Base-by-base conservation (phyloP, 2,329 filamentous ascomycete species). In the Tolypocladium tundrense region DNA sequence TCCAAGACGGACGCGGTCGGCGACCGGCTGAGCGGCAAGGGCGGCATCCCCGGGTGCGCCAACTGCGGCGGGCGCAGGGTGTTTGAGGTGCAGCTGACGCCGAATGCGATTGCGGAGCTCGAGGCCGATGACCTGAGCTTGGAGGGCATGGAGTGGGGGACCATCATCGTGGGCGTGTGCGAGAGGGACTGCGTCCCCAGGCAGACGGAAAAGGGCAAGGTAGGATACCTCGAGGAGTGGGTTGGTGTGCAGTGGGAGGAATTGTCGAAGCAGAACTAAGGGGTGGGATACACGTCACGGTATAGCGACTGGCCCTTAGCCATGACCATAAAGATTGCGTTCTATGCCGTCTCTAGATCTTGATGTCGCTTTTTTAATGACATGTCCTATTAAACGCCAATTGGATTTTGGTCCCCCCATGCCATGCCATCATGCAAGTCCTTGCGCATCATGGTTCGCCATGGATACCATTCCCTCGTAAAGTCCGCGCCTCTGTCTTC, bases 181-280 rank as follows among this genome's bases (percentile, higher is more conserved):
- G 84, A 81, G 63, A 83, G 75, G 68, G 90, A 97, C 70, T 97
- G 94, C 69, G 78, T 81, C 66, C 83, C 84, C 19, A 71, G 72
- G 7, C 81, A 82, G 0, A 79, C 84, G 8, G 72, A 73, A 14
- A 76, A 80, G 41, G 88, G 85, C 0, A 80, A 85, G 67, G 82
- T 86, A 0, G 90, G 87, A 1, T 97, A 95, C 73, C 67, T 91
- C 21, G 94, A 97, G 77, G 94, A 99, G 73, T 99, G 94, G 93
- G 86, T 83, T n/a, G 94, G 93, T 8, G 94, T 97, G 62, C 94
- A 99, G 73, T 99, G 93, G 94, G 94, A 99, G 74, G 92, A 97
- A 72, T 67, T 85, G 61, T 70, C 69, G 39, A 77, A 75, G 67
- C 61, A 63, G 33, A 69, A 73, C 55, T 71, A 63, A 63, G 60